These are phyloP conservation scores for Phytophthora cactorum DNA, from an alignment of 352 stramenopile species.

Conservation along the genomic window DNA sequence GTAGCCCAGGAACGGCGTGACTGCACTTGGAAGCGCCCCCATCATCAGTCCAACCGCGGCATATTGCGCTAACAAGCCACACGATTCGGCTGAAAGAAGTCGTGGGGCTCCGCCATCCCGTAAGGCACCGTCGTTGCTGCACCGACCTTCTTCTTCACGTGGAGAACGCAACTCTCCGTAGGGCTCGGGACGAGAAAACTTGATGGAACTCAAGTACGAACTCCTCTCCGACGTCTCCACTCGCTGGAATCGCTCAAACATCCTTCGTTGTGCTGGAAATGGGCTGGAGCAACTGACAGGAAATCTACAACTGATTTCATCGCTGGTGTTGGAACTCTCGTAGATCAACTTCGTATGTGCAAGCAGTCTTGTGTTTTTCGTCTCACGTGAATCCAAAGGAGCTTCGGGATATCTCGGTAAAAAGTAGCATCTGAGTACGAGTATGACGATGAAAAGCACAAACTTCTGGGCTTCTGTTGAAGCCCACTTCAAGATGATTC, in stretches of 20 bases:
- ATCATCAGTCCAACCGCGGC: slow-evolving; percentile 69
- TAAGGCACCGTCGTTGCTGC: slow-evolving; percentile 37
- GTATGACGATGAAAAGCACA: slow-evolving; percentile 10
- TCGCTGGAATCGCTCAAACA: slow-evolving; percentile 18
- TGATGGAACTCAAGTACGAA: slow-evolving; percentile 30
- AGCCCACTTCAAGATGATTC: no score
- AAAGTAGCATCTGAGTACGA: slow-evolving; percentile 23
- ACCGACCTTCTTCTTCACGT: slow-evolving; percentile 12
- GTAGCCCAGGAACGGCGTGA: slow-evolving; percentile 62
- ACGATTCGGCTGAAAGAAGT: slow-evolving; percentile 50
- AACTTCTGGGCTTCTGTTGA: no score
- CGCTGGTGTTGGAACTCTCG: background rate
- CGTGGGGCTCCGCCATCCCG: slow-evolving; percentile 45
- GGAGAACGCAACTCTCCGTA: slow-evolving; percentile 24
- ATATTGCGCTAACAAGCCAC: slow-evolving; percentile 73
- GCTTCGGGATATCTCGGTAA: slow-evolving; percentile 2
- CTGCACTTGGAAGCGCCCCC: slow-evolving; percentile 54
- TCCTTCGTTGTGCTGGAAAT: background rate
- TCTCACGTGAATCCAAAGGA: slow-evolving; percentile 16
- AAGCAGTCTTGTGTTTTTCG: slow-evolving; percentile 11
- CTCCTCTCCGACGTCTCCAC: slow-evolving; percentile 11
- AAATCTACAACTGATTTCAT: slow-evolving; percentile 10
- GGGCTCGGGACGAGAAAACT: slow-evolving; percentile 22
- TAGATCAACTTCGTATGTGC: slow-evolving; percentile 9
- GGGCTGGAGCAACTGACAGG: background rate